Base-by-base conservation (phyloP, 2,329 filamentous ascomycete species). In the Clarireedia sp. region DNA sequence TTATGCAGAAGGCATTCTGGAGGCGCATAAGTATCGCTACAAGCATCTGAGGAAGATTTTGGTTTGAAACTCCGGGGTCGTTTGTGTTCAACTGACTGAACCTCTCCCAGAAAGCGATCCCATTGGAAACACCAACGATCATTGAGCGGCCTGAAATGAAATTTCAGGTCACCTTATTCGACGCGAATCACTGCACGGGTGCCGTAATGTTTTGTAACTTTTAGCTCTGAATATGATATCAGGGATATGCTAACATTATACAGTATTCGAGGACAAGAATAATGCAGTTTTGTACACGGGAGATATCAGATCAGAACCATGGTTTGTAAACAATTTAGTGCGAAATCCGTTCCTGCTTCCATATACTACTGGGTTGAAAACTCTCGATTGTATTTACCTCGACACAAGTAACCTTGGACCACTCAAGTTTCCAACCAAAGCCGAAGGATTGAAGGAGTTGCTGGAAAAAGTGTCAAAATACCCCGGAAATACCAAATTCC, bases 181-280 rank as follows among this genome's bases (percentile, higher is more conserved):
- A 96, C 72, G 90, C 92, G 1, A 96, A 97, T 64, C 92, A 96
- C 67, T 97, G 92, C 64, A 80, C 86, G 0, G 91, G 92, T 0
- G 85, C 90, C 17, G 89, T 94, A 17, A 95, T 96, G 90, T 96
- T 96, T 66, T 74, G 80, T 82, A 67, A 61, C 78, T 2, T 23
- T 0, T 5, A 2, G 12, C 10, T 7, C 14, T 37, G 21, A 3
- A 21, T 1, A 24, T n/a, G 3, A 5, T 43, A 33, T 9, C 33
- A 21, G 5, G 19, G 19, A 21, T 53, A 14, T 47, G 29, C 63
- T 29, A 62, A 50, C 10, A 17, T 14, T 8, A 24, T 33, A n/a
- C 16, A 67, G 66, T 96, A 17, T 86, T 96, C 26, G 89, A 96
- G 71, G 83, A 82, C 2, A 71, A 81, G 52, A 78, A 76, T 0